phyloP scores from a whole-genome alignment of 208 protist genomes.

The Acanthamoeba lenticulata region DNA sequence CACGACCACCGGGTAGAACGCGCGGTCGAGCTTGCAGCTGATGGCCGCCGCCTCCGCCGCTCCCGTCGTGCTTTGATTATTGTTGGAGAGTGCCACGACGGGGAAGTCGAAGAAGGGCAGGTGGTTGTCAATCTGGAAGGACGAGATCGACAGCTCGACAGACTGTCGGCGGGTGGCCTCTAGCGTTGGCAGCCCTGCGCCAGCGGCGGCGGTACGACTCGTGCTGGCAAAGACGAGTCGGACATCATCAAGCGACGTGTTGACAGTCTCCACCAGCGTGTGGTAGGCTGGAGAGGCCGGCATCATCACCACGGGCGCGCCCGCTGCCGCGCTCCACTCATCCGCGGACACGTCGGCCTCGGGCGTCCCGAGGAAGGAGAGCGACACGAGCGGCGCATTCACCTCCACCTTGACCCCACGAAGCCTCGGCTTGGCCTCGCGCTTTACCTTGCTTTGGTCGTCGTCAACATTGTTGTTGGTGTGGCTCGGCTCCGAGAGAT shows the following conservation, averaged over 20 bases:
- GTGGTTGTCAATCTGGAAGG: constrained; percentile 56
- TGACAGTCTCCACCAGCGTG: constrained; percentile 11
- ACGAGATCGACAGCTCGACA: background rate
- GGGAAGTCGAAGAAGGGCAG: constrained; percentile 55
- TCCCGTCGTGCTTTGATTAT: too few relatives aligned
- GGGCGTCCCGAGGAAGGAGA: background rate
- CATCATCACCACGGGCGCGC: background rate
- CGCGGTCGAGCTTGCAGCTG: background rate
- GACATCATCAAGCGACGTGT: background rate
- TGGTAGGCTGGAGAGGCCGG: background rate
- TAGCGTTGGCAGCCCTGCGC: background rate
- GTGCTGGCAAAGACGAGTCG: background rate
- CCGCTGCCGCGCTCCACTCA: background rate
- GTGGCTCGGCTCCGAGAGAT: background rate
- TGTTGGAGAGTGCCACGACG: background rate
- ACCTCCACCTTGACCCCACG: background rate
- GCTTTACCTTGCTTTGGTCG: background rate
- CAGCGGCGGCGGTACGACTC: background rate
- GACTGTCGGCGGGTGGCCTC: background rate
- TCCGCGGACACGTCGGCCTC: background rate
- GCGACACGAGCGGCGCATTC: background rate
- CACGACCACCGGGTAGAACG: background rate
- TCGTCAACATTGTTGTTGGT: background rate
- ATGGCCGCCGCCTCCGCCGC: too few relatives aligned
- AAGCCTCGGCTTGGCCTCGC: background rate